Conservation (phyloP, 306 rosid species). For the Morella rubra region DNA sequence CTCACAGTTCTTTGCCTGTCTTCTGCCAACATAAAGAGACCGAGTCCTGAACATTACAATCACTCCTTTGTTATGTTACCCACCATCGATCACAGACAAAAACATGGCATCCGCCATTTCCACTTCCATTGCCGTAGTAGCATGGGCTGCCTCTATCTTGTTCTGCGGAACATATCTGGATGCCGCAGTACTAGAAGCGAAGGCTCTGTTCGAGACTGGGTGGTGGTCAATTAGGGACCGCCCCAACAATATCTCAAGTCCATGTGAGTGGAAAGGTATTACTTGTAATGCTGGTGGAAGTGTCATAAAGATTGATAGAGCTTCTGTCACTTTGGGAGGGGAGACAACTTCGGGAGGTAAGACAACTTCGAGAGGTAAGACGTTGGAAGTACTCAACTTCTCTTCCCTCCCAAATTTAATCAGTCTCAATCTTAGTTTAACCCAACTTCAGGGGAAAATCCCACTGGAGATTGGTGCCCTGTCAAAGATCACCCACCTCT, state of each 20-base stretch:
- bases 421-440: accelerated
- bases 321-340: background rate
- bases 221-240: background rate
- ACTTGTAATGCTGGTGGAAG: background rate
- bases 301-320: background rate
- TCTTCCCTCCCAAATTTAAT: background rate
- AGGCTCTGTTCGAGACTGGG: background rate
- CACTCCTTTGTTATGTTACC: no score
- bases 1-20: no score
- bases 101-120: no score
- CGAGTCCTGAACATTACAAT: no score
- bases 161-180: background rate
- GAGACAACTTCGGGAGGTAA: no score
- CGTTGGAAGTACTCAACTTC: background rate
- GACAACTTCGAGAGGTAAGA: background rate
- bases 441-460: background rate
- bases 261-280: background rate
- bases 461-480: background rate
- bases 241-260: no score
- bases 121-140: no score
- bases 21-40: no score
- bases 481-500: no score
- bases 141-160: background rate
- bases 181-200: background rate
- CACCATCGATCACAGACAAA: no score